Evolutionary conservation across 2,329 filamentous ascomycete genomes (phyloP).

Genomic region (Pseudogymnoascus sp.): DNA sequence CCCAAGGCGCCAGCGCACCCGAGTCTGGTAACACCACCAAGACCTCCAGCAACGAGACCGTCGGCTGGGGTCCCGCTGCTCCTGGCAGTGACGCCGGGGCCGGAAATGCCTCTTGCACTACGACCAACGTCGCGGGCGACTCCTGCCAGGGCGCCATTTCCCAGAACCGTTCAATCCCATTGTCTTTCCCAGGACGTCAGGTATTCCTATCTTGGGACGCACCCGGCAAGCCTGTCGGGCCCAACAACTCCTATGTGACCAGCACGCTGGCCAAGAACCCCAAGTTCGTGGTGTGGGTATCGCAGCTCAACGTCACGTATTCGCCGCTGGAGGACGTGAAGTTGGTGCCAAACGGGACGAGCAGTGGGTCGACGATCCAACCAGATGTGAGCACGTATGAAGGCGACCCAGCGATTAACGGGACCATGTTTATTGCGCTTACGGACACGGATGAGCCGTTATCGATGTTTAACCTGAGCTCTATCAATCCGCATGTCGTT

Average conservation of each 20-base stretch:
- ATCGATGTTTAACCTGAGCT: slow-evolving; percentile 67
- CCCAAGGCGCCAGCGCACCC: neutral
- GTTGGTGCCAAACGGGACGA: slow-evolving; percentile 22
- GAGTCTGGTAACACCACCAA: slow-evolving; percentile 32
- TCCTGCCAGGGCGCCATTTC: slow-evolving; percentile 57
- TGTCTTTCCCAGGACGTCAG: slow-evolving; percentile 65
- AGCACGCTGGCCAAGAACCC: slow-evolving; percentile 49
- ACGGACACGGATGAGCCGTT: slow-evolving; percentile 61
- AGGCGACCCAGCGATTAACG: slow-evolving; percentile 59
- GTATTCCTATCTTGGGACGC: slow-evolving; percentile 66
- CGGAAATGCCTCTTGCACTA: slow-evolving; percentile 45
- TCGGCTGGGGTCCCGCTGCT: slow-evolving; percentile 40
- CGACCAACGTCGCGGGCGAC: slow-evolving; percentile 43
- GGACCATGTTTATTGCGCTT: slow-evolving; percentile 70
- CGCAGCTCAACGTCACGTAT: slow-evolving; percentile 69
- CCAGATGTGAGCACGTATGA: slow-evolving; percentile 60
- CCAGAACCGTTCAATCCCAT: slow-evolving; percentile 60
- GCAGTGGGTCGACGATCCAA: slow-evolving; percentile 51
- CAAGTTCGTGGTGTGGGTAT: slow-evolving; percentile 65
- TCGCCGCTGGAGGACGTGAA: slow-evolving; percentile 48
- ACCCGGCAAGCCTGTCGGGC: slow-evolving; percentile 60
- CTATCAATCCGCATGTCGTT: slow-evolving; percentile 68
- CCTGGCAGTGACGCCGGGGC: slow-evolving; percentile 31
- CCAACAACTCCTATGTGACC: slow-evolving; percentile 77
- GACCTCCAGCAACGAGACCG: slow-evolving; percentile 54